phyloP scores from a whole-genome alignment of 2,329 filamentous ascomycete species.

The Atkinsonella hypoxylon region DNA sequence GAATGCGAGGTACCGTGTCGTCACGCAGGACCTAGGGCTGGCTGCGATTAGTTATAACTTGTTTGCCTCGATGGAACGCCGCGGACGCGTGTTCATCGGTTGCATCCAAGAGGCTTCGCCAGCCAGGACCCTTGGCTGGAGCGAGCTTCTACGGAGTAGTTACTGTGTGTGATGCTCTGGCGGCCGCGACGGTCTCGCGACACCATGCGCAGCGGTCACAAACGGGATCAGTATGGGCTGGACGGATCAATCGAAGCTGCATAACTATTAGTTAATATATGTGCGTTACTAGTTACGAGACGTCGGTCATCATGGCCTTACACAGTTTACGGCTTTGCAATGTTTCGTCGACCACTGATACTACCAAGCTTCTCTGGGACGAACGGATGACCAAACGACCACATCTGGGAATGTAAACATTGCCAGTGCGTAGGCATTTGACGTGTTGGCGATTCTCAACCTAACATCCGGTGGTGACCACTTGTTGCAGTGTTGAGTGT shows the following conservation, averaged over 20 bases:
- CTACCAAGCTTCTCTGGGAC: too few relatives aligned
- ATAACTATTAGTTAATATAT: background rate
- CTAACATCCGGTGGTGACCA: too few relatives aligned
- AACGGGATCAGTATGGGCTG: background rate
- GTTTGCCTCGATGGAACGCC: constrained; percentile 1
- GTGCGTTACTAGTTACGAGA: background rate
- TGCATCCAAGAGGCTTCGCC: background rate
- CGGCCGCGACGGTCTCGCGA: background rate
- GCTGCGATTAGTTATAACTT: background rate
- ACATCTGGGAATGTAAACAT: too few relatives aligned
- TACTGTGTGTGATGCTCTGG: too few relatives aligned
- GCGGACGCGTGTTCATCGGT: constrained; percentile 6
- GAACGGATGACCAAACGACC: too few relatives aligned
- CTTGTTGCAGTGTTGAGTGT: too few relatives aligned
- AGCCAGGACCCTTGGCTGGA: too few relatives aligned
- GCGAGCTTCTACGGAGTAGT: background rate
- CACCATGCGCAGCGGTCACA: background rate
- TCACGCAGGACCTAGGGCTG: background rate
- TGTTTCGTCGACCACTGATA: too few relatives aligned
- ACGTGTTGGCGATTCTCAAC: too few relatives aligned
- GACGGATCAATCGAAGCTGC: background rate
- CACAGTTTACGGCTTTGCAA: background rate
- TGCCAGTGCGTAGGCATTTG: too few relatives aligned
- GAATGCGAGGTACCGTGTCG: constrained; percentile 6
- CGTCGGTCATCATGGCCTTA: background rate